A percentile compares a stretch with the other conserved stretches of the same genome.
Conservation (phyloP, 2,329 filamentous ascomycete species). For the Fusarium chaquense region DNA sequence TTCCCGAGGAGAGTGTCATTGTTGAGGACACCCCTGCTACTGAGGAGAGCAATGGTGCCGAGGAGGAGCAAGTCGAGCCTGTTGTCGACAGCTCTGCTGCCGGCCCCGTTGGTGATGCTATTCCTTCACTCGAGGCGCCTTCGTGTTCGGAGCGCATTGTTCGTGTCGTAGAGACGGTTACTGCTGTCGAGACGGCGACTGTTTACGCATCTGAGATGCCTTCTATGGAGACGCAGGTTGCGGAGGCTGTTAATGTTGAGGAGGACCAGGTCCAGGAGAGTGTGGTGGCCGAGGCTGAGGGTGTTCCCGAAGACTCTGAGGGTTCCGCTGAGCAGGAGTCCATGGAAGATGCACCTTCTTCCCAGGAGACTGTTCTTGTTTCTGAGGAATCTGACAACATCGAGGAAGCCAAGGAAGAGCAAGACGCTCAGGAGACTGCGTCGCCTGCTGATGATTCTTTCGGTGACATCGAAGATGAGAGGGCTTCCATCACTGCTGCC, state of each 20-base stretch:
- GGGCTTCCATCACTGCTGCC: not conserved
- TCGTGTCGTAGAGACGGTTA: slow-evolving; percentile 50
- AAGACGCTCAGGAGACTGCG: slow-evolving; percentile 13
- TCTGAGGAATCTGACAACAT: slow-evolving; percentile 1
- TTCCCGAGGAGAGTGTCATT: slow-evolving; percentile 23
- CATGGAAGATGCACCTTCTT: slow-evolving; percentile 3
- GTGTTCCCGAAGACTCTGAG: not conserved
- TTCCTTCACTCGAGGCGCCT: not conserved
- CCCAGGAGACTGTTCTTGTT: slow-evolving; percentile 4
- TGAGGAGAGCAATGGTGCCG: not conserved
- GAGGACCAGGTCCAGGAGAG: slow-evolving; percentile 15
- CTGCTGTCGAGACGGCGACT: slow-evolving; percentile 51
- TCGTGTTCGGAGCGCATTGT: slow-evolving; percentile 40
- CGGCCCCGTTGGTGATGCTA: not conserved
- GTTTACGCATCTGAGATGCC: slow-evolving; percentile 49
- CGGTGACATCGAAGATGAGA: slow-evolving; percentile 1
- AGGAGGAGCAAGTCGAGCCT: not conserved
- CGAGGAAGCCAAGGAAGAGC: slow-evolving; percentile 17
- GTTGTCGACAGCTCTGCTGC: slow-evolving; percentile 1
- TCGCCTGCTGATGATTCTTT: slow-evolving; percentile 2
- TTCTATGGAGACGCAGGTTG: slow-evolving; percentile 26
- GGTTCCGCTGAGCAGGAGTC: slow-evolving; percentile 2
- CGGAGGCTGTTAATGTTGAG: slow-evolving; percentile 13
- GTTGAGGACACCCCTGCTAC: slow-evolving; percentile 5
- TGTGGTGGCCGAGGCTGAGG: slow-evolving; percentile 6